Percentiles rank a stretch among this genome's conserved stretches.
Evolutionary conservation across 2,329 filamentous ascomycete species (phyloP).

Genomic region (Alternaria ventricosa): DNA sequence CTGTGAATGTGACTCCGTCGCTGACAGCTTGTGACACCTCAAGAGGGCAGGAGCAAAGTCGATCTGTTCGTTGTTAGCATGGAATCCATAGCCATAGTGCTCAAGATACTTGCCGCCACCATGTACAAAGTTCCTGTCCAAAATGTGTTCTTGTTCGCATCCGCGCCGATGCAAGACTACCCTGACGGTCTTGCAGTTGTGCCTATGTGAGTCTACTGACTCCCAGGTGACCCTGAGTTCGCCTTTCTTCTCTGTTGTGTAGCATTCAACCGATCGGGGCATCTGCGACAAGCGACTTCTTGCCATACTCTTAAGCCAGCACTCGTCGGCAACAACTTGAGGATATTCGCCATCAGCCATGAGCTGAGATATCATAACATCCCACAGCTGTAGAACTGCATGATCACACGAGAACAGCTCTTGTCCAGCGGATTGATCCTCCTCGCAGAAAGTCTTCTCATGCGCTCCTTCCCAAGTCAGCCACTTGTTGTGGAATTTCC

Average conservation of each 20-base stretch:
- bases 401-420: neutral
- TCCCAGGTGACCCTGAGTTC: neutral
- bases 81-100: no score
- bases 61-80: no score
- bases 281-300: constrained; percentile 7
- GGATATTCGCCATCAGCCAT: neutral
- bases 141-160: no score
- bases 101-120: no score
- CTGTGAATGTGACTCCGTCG: no score
- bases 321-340: neutral
- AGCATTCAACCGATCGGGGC: neutral
- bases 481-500: neutral
- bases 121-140: no score
- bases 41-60: no score
- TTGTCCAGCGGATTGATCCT: neutral
- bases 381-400: neutral
- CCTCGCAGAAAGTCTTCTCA: neutral
- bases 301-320: neutral
- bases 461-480: neutral
- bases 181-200: neutral
- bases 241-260: neutral
- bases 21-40: no score
- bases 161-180: neutral
- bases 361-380: neutral
- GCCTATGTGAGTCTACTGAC: neutral